Evolutionary conservation across 345 rosid genomes (phyloP).

Genomic region (Lepidium sativum): DNA sequence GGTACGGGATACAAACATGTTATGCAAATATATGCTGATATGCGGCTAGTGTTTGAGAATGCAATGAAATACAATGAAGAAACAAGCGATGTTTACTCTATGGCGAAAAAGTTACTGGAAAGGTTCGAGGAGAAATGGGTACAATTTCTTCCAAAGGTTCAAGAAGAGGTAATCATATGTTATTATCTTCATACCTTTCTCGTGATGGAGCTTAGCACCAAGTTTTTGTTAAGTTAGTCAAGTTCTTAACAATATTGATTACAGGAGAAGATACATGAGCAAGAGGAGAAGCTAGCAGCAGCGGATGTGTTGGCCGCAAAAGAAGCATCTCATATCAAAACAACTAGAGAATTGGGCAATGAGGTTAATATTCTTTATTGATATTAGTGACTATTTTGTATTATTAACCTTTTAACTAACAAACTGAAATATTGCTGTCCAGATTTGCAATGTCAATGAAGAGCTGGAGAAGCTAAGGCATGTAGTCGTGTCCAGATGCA

Average conservation of each 20-base stretch:
- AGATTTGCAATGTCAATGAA: slow-evolving; percentile 58
- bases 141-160: slow-evolving; percentile 68
- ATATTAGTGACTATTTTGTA: not conserved
- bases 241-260: slow-evolving; percentile 1
- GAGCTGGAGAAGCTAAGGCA: slow-evolving; percentile 66
- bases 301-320: slow-evolving; percentile 55
- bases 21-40: slow-evolving; percentile 68
- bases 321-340: slow-evolving; percentile 69
- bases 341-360: slow-evolving; percentile 55
- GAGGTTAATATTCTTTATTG: slow-evolving; percentile 31
- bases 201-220: not conserved
- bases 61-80: slow-evolving; percentile 94
- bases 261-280: slow-evolving; percentile 66
- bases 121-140: slow-evolving; percentile 90
- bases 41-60: slow-evolving; percentile 75
- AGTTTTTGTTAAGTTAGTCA: not conserved
- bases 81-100: slow-evolving; percentile 53
- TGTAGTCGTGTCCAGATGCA: slow-evolving; percentile 64
- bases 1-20: slow-evolving; percentile 76
- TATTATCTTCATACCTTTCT: not conserved
- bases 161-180: slow-evolving; percentile 51
- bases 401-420: not conserved
- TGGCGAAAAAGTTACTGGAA: slow-evolving; percentile 75
- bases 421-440: slow-evolving; percentile 10
- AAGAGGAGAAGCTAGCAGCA: slow-evolving; percentile 54